Base-by-base conservation (phyloP, 2,329 filamentous ascomycete genomes). In the Penicillium brasilianum region DNA sequence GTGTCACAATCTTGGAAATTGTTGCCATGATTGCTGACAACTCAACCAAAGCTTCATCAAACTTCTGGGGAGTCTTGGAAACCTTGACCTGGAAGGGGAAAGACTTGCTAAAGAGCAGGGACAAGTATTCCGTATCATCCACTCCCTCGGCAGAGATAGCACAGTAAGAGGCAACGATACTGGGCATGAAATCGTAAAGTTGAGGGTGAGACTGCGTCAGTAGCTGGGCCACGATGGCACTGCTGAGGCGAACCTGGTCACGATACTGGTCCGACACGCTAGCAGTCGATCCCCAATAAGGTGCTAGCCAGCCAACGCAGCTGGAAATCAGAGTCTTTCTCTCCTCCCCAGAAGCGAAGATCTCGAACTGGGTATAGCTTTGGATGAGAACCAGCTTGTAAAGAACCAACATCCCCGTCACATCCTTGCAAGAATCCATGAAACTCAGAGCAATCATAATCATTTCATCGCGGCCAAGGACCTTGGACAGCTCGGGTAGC, bases 341-440 rank as follows among this genome's bases (percentile, higher is more conserved):
- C 66, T 94, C 90, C 61, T 94, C 90, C 0, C 88, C 85, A n/a
- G 89, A 83, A 10, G 89, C 85, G 77, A 98, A 98, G 22, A 97
- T 83, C 28, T 91, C 87, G 5, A 97, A 82, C 64, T 89, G 89
- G 30, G 90, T 91, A 74, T 97, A 94, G 76, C 97, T 95, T 74
- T 96, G 90, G 70, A 99, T 93, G 41, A 99, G 83, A 18, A 98
- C 87, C 39, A 99, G 85, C 75, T 97, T 96, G 78, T 97, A 97
- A 37, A 98, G 80, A 8, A 97, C 85, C 56, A 99, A 84, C 80
- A 96, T 97, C 59, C 95, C 94, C 74, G 93, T 94, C 51, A 96
- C 93, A 30, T 88, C 82, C 2, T 88, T 87, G 78, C 93, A 97
- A 1, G 95, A 92, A 72, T 97, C 93, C 81, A 98, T 90, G 72